Evolutionary conservation across 192 early-diverging fungal genomes (phyloP).

Genomic region (Podila clonocystis): DNA sequence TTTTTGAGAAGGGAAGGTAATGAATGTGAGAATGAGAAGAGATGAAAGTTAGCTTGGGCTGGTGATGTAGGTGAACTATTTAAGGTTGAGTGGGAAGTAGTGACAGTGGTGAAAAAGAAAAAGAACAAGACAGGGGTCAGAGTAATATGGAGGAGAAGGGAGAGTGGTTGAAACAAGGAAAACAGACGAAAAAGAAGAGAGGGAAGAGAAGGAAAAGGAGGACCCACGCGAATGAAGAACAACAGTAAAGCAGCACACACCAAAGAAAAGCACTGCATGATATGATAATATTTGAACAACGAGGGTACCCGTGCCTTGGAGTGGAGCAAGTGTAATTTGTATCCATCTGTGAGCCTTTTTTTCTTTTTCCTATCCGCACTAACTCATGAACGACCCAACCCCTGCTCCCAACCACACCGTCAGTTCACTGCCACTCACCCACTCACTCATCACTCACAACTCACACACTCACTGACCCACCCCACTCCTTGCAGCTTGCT

Average conservation of each 20-base stretch:
- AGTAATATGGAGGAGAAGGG: too few relatives aligned
- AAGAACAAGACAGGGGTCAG: not conserved
- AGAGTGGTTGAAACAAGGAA: too few relatives aligned
- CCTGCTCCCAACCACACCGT: too few relatives aligned
- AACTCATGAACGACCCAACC: too few relatives aligned
- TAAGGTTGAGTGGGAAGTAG: not conserved
- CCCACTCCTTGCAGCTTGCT: too few relatives aligned
- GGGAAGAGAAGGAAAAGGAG: not conserved
- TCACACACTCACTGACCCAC: not conserved
- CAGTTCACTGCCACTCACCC: too few relatives aligned
- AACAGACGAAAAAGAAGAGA: not conserved
- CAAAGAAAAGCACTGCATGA: constrained; percentile 52
- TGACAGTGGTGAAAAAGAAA: too few relatives aligned
- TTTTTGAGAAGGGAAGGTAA: not conserved
- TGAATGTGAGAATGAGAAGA: not conserved
- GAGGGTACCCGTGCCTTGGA: not conserved
- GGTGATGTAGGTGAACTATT: too few relatives aligned
- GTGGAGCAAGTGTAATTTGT: not conserved
- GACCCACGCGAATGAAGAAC: constrained; percentile 7
- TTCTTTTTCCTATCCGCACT: not conserved
- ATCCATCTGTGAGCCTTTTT: not conserved
- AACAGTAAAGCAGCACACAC: not conserved
- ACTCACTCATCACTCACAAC: too few relatives aligned
- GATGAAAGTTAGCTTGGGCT: not conserved
- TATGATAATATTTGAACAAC: too few relatives aligned